These are phyloP conservation scores for Datisca glomerata DNA, from an alignment of 306 rosid genomes.

Conservation along the genomic window DNA sequence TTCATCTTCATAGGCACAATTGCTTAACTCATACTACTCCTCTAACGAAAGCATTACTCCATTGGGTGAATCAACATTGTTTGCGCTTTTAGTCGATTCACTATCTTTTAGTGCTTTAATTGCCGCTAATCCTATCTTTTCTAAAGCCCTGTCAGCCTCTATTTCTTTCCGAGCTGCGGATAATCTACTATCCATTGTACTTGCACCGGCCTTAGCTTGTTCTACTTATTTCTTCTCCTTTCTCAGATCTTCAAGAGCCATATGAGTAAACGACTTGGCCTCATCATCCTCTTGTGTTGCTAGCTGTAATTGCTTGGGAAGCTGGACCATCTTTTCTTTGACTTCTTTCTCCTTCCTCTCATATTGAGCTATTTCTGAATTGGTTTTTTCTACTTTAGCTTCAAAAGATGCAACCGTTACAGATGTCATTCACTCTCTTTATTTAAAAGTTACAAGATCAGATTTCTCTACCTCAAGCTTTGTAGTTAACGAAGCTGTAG, in stretches of 20 bases:
- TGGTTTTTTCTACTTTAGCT: slow-evolving; percentile 73
- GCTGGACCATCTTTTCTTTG: slow-evolving; percentile 56
- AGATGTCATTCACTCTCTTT: slow-evolving; percentile 97
- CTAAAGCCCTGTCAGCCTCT: slow-evolving; percentile 95
- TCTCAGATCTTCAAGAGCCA: slow-evolving; percentile 57
- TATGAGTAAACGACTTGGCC: slow-evolving; percentile 65
- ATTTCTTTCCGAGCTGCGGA: slow-evolving; percentile 87
- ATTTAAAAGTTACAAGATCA: slow-evolving; percentile 47
- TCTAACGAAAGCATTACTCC: slow-evolving; percentile 77
- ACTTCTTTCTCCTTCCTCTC: slow-evolving; percentile 95
- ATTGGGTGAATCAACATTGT: slow-evolving; percentile 35
- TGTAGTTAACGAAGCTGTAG: slow-evolving; percentile 57
- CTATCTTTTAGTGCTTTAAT: slow-evolving; percentile 94
- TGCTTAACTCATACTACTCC: slow-evolving; percentile 95
- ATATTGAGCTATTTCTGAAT: slow-evolving; percentile 73
- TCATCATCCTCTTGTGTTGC: slow-evolving; percentile 77
- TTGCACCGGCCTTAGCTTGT: slow-evolving; percentile 90
- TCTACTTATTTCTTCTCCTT: slow-evolving; percentile 73
- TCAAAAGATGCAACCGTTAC: slow-evolving; percentile 84
- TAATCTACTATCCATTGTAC: slow-evolving; percentile 77
- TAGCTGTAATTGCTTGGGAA: slow-evolving; percentile 71
- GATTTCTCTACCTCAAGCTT: slow-evolving; percentile 83
- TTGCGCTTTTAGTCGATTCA: slow-evolving; percentile 44
- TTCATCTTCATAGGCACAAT: slow-evolving; percentile 88
- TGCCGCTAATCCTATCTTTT: slow-evolving; percentile 76